Percentiles rank a stretch among this genome's conserved stretches.
phyloP scores from a whole-genome alignment of 257 asterid genomes.

The Gentiana macrophylla region DNA sequence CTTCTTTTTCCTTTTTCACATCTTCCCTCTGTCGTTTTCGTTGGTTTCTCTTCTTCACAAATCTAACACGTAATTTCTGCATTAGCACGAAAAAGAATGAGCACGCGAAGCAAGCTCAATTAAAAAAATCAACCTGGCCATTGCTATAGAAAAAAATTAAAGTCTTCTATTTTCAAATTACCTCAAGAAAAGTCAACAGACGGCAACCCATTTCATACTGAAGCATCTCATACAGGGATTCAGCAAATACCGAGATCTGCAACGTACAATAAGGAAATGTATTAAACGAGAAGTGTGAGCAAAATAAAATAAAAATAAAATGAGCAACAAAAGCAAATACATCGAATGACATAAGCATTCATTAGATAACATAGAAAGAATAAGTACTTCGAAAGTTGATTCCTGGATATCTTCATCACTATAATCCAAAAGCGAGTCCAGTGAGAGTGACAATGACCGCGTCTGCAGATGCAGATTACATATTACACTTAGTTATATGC shows the following conservation, averaged over 20 bases:
- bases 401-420: slow-evolving; percentile 71
- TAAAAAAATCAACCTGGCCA: neutral
- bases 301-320: neutral
- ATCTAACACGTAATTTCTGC: slow-evolving; percentile 51
- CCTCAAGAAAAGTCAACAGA: slow-evolving; percentile 81
- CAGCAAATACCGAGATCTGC: slow-evolving; percentile 89
- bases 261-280: slow-evolving; percentile 7
- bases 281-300: neutral
- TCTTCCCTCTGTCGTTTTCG: slow-evolving; percentile 72
- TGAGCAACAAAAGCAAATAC: neutral
- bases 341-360: neutral
- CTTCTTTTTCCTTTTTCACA: slow-evolving; percentile 31
- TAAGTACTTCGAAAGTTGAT: slow-evolving; percentile 70
- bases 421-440: slow-evolving; percentile 93
- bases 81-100: slow-evolving; percentile 9
- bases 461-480: slow-evolving; percentile 34
- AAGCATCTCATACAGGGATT: slow-evolving; percentile 84
- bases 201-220: slow-evolving; percentile 88
- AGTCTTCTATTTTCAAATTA: slow-evolving; percentile 18
- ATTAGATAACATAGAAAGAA: too few species aligned
- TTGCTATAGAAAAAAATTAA: neutral
- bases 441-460: slow-evolving; percentile 73
- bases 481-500: neutral
- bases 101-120: slow-evolving; percentile 5
- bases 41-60: slow-evolving; percentile 50